These are phyloP conservation scores for Austropuccinia psidii DNA, from an alignment of 1,284 basidiomycete species.

Conservation along the genomic window DNA sequence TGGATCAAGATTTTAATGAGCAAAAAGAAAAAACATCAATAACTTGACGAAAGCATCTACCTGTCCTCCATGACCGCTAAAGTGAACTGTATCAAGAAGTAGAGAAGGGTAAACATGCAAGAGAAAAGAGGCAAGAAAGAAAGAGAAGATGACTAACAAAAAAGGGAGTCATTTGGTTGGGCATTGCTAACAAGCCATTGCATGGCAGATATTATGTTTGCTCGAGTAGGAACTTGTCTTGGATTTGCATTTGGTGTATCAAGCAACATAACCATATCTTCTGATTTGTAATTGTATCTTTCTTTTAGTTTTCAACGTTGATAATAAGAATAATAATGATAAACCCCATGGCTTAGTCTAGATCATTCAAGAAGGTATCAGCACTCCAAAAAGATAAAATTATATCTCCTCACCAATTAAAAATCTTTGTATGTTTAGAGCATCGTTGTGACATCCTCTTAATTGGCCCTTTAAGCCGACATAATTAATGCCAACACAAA, in stretches of 20 bases:
- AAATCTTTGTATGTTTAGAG: slow-evolving; percentile 65
- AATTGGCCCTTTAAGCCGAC: slow-evolving; percentile 59
- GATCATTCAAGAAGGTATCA: slow-evolving; percentile 41
- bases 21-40: neutral
- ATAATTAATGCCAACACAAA: slow-evolving; percentile 75
- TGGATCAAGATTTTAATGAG: slow-evolving; percentile 51
- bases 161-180: slow-evolving; percentile 71
- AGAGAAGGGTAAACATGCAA: neutral
- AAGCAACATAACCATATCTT: slow-evolving; percentile 79
- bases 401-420: slow-evolving; percentile 55
- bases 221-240: slow-evolving; percentile 61
- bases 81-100: slow-evolving; percentile 15
- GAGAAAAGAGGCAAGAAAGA: slow-evolving; percentile 47
- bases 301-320: slow-evolving; percentile 44
- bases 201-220: slow-evolving; percentile 81
- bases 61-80: slow-evolving; percentile 68
- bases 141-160: slow-evolving; percentile 57
- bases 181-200: slow-evolving; percentile 78
- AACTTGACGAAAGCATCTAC: slow-evolving; percentile 45
- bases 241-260: slow-evolving; percentile 60
- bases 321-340: neutral
- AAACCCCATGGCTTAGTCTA: neutral
- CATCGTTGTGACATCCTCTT: slow-evolving; percentile 81
- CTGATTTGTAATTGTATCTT: slow-evolving; percentile 61
- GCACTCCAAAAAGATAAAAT: neutral